Conservation (phyloP, 2,329 filamentous ascomycete genomes). For the Aspergillus versicolor region DNA sequence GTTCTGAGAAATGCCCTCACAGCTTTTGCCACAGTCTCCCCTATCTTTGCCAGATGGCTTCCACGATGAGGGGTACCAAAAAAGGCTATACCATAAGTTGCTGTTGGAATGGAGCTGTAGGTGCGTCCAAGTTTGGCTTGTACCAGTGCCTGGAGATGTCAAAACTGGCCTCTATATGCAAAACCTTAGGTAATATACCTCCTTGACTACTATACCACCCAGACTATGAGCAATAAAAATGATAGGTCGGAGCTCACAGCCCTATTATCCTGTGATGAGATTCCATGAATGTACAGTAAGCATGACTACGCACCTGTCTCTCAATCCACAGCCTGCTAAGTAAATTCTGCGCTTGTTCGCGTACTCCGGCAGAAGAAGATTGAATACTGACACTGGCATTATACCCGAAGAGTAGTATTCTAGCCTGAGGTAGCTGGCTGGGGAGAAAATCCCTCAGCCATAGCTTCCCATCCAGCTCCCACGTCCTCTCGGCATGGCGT, state of each 20-base stretch:
- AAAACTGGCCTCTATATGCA: not conserved
- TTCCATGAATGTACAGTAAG: not conserved
- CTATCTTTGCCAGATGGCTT: conserved; percentile 16
- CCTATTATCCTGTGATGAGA: not conserved
- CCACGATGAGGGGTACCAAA: conserved; percentile 28
- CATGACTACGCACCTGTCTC: conserved; percentile 6
- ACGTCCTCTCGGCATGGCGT: conserved; percentile 19
- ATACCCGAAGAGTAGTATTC: conserved; percentile 27
- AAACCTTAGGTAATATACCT: conserved; percentile 13
- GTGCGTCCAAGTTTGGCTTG: conserved; percentile 16
- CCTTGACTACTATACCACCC: conserved; percentile 30
- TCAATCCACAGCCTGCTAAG: conserved; percentile 17
- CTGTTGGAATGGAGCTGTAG: conserved; percentile 17
- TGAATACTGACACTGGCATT: conserved; percentile 27
- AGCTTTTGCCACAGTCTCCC: conserved; percentile 20
- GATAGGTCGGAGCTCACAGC: conserved; percentile 19
- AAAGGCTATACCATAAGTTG: conserved; percentile 23
- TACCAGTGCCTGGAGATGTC: conserved; percentile 11
- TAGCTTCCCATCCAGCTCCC: conserved; percentile 19
- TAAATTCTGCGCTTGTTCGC: conserved; percentile 22
- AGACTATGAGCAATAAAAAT: conserved; percentile 30
- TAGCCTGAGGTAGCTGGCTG: conserved; percentile 19
- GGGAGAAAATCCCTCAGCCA: conserved; percentile 24
- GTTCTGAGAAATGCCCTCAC: conserved; percentile 16
- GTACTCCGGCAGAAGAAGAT: conserved; percentile 21